Percentiles rank a stretch among this genome's conserved stretches.
These are phyloP conservation scores for Barnettozyma sp. DNA, from an alignment of 805 yeast species.

Conservation along the genomic window DNA sequence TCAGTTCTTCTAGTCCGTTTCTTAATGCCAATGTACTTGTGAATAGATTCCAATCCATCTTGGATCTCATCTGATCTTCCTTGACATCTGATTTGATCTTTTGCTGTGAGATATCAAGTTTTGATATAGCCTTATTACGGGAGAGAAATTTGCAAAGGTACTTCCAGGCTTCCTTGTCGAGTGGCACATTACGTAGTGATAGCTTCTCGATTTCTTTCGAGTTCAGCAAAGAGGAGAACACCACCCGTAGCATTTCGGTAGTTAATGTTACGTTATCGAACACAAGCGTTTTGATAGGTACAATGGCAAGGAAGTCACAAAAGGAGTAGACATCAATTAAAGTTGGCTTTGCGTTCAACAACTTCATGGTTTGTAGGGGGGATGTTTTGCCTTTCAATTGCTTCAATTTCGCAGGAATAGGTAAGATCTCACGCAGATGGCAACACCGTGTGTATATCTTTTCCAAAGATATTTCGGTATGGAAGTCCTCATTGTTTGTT, in stretches of 20 bases:
- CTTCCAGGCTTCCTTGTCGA: constrained; percentile 72
- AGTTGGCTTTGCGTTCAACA: constrained; percentile 85
- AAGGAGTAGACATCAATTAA: constrained; percentile 82
- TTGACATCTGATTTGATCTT: constrained; percentile 32
- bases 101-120: constrained; percentile 66
- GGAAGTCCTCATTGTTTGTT: constrained; percentile 15
- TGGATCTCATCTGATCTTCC: constrained; percentile 45
- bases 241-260: constrained; percentile 65
- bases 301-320: constrained; percentile 80
- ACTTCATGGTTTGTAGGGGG: constrained; percentile 63
- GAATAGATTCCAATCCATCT: constrained; percentile 78
- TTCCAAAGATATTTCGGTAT: constrained; percentile 39
- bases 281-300: constrained; percentile 68
- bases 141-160: constrained; percentile 68
- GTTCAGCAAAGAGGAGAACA: constrained; percentile 63
- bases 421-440: constrained; percentile 83
- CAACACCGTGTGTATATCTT: constrained; percentile 86
- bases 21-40: constrained; percentile 61
- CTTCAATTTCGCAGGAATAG: constrained; percentile 82
- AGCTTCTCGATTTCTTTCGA: constrained; percentile 64
- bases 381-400: constrained; percentile 73
- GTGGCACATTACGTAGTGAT: constrained; percentile 70
- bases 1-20: constrained; percentile 72
- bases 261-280: constrained; percentile 76
- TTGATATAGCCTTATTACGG: constrained; percentile 48